These are phyloP conservation scores for Tulasnella sp. DNA, from an alignment of 768 basidiomycete genomes.

Conservation along the genomic window DNA sequence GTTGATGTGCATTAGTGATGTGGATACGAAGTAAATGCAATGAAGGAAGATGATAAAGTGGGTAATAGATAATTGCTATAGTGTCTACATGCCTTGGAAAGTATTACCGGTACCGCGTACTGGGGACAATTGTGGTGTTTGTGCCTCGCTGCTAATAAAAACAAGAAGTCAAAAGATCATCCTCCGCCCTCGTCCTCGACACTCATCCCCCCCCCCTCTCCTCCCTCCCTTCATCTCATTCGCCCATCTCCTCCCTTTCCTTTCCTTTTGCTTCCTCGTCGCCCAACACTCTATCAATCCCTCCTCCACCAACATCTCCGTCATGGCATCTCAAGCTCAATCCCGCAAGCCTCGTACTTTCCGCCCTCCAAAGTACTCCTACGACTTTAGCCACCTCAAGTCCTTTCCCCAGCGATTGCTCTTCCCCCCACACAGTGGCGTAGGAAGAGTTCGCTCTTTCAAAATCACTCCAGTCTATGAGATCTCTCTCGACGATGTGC, in stretches of 20 bases:
- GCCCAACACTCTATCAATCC: background rate
- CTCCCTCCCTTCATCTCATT: background rate
- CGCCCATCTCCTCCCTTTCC: constrained; percentile 2
- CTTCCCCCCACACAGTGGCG: constrained; percentile 21
- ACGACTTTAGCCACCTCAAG: constrained; percentile 14
- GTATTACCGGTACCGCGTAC: background rate
- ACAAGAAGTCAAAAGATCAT: background rate
- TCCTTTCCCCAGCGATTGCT: constrained; percentile 20
- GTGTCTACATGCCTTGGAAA: no score
- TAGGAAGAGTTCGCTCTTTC: constrained; percentile 24
- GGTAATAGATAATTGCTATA: no score
- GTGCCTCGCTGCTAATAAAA: background rate
- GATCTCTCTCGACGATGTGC: constrained; percentile 9
- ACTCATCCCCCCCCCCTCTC: background rate
- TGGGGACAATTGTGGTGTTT: background rate
- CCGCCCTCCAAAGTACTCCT: constrained; percentile 14
- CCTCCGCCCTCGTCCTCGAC: background rate
- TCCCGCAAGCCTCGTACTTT: background rate
- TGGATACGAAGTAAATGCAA: background rate
- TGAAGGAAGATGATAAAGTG: no score
- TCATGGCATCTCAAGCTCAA: background rate
- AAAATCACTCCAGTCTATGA: constrained; percentile 19
- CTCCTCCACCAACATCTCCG: background rate
- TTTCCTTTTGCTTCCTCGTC: background rate
- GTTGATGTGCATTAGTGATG: background rate